Evolutionary conservation across 2,329 filamentous ascomycete species (phyloP), one percentile per base, ranked within the genome.

Genomic region (Venturia oleaginea): DNA sequence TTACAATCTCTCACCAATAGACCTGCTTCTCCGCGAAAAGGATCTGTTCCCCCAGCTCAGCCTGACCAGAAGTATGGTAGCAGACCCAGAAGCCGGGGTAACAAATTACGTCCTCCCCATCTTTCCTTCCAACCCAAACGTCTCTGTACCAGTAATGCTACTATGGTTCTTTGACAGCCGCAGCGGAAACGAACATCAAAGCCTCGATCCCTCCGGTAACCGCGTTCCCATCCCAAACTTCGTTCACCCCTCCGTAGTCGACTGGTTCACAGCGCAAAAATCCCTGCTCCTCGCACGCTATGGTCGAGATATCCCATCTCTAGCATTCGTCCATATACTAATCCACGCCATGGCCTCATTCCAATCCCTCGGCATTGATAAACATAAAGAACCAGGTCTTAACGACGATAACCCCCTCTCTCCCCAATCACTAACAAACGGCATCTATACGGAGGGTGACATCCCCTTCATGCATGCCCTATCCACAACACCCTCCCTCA

Each of bases 151-250:
- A 7, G 68, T 70, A 8, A 69, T 79, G 8, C 69, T 91, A 0
- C 76, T 91, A 1, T 91, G 87, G 86, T 90, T 90, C 75, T 90
- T 91, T 69, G 88, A 91, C 69, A 83, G 80, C 64, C 79, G 83
- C 19, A 86, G 86, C 42, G 86, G 86, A 8, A 76, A 77, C 62
- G 76, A 78, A 60, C 84, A 80, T 68, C 79, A 76, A 59, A 67
- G 80, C 24, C 68, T 68, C 1, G 65, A 71, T 34, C 61, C 68
- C 3, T 62, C 68, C 32, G 71, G 71, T 22, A 65, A 71, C 13
- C 66, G 68, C 13, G 69, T 75, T 17, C 68, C 70, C 5, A 73
- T 76, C 46, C 73, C 73, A 3, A 73, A 80, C 51, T 82, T 78
- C 77, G 79, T 83, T 7, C 74, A 79, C 65, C 68, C 72, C 19